Evolutionary conservation across 108 stramenopile genomes (phyloP).

Genomic region (Cyclotella sp.): DNA sequence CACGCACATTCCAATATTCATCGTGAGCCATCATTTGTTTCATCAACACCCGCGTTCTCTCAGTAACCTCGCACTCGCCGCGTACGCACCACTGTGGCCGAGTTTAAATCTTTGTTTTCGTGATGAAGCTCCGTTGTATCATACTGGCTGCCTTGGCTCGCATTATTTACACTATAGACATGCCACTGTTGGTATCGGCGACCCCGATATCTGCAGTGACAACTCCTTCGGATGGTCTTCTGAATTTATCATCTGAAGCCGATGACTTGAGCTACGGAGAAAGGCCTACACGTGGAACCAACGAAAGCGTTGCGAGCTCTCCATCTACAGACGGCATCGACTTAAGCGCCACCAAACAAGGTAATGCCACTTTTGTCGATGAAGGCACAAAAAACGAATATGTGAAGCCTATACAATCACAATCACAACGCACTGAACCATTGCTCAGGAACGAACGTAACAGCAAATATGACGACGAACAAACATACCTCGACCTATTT

Average conservation of each 20-base stretch:
- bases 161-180: background rate
- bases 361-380: background rate
- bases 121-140: too few species aligned
- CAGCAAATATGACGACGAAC: slow-evolving; percentile 57
- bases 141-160: too few species aligned
- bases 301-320: background rate
- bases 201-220: background rate
- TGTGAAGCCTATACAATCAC: background rate
- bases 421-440: background rate
- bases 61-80: too few species aligned
- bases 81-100: too few species aligned
- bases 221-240: background rate
- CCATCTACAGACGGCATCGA: background rate
- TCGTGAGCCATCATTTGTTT: too few species aligned
- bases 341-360: background rate
- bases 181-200: background rate
- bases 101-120: too few species aligned
- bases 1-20: too few species aligned
- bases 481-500: slow-evolving; percentile 81
- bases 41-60: too few species aligned
- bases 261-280: background rate
- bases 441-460: background rate
- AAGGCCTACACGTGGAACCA: background rate
- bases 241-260: background rate
- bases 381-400: background rate